Conservation (phyloP, 2,329 filamentous ascomycete genomes). For the Aspergillus proliferans region DNA sequence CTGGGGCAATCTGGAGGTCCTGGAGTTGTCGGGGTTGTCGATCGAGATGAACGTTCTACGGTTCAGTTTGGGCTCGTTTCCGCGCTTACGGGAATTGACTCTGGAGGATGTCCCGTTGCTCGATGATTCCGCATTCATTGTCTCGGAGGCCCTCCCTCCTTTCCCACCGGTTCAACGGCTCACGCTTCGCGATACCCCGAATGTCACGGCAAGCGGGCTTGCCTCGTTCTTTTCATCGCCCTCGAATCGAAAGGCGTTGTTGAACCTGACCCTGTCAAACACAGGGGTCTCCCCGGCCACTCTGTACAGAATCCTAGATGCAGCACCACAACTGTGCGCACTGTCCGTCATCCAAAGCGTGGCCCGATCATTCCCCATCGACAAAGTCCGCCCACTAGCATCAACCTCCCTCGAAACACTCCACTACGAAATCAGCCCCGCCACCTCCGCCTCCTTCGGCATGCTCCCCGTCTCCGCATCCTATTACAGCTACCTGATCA, state of each 20-base stretch:
- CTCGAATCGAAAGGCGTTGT: constrained; percentile 56
- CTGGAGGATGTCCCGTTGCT: constrained; percentile 64
- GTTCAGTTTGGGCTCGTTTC: constrained; percentile 62
- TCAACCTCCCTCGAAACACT: constrained; percentile 66
- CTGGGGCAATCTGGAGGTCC: constrained; percentile 37
- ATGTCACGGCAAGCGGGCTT: constrained; percentile 66
- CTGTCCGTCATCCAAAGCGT: constrained; percentile 54
- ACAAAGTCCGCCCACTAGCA: constrained; percentile 55
- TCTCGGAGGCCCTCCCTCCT: constrained; percentile 59
- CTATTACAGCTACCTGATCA: constrained; percentile 81
- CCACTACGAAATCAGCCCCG: constrained; percentile 70
- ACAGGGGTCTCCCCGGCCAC: constrained; percentile 56
- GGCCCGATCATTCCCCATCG: constrained; percentile 50
- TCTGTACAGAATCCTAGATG: constrained; percentile 38
- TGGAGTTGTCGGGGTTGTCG: constrained; percentile 34
- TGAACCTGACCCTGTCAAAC: constrained; percentile 62
- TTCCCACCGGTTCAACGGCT: constrained; percentile 72
- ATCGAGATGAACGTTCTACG: constrained; percentile 49
- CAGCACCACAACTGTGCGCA: constrained; percentile 35
- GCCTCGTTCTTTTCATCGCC: constrained; percentile 59
- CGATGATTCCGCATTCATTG: constrained; percentile 69
- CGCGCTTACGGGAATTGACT: constrained; percentile 65
- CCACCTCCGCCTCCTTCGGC: constrained; percentile 49
- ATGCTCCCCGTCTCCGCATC: constrained; percentile 47
- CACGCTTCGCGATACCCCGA: constrained; percentile 63